Percentiles rank a stretch among this genome's conserved stretches.
Conservation (phyloP, 202 grass and related monocot genomes). For the Carex arenaria region DNA sequence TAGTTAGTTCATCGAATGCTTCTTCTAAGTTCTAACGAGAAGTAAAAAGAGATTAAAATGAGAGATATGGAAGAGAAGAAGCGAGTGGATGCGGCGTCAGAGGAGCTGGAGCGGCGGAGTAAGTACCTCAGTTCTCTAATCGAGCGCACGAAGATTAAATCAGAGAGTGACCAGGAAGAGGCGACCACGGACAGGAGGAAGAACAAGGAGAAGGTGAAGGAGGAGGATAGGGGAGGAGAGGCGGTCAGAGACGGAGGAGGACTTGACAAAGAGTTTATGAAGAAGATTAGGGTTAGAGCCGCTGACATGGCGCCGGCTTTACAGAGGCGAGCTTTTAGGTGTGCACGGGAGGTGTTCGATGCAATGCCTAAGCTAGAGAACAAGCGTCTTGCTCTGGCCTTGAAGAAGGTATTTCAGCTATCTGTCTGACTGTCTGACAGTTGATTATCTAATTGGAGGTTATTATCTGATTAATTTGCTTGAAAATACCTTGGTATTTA, state of each 20-base stretch:
- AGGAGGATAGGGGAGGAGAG: conserved; percentile 12
- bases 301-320: conserved; percentile 67
- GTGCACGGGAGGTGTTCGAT: conserved; percentile 66
- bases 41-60: neutral
- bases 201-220: conserved; percentile 21
- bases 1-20: conserved; percentile 15
- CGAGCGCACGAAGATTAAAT: conserved; percentile 43
- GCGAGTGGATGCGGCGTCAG: conserved; percentile 35
- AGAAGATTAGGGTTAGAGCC: conserved; percentile 54
- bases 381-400: conserved; percentile 80
- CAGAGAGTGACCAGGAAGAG: conserved; percentile 24
- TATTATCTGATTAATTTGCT: neutral
- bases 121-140: conserved; percentile 56
- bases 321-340: conserved; percentile 77
- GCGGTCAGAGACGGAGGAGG: conserved; percentile 15
- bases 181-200: conserved; percentile 6
- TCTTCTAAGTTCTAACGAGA: neutral
- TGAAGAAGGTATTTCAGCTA: conserved; percentile 66
- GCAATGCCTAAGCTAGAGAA: conserved; percentile 82
- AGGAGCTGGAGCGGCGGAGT: conserved; percentile 62
- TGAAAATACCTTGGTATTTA: neutral
- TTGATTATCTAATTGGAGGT: neutral
- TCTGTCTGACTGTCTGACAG: neutral
- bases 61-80: conserved; percentile 33
- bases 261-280: conserved; percentile 32